Evolutionary conservation across 768 basidiomycete species (phyloP), one percentile per base, ranked within the genome.

Genomic region (Cantharellus anzutake): DNA sequence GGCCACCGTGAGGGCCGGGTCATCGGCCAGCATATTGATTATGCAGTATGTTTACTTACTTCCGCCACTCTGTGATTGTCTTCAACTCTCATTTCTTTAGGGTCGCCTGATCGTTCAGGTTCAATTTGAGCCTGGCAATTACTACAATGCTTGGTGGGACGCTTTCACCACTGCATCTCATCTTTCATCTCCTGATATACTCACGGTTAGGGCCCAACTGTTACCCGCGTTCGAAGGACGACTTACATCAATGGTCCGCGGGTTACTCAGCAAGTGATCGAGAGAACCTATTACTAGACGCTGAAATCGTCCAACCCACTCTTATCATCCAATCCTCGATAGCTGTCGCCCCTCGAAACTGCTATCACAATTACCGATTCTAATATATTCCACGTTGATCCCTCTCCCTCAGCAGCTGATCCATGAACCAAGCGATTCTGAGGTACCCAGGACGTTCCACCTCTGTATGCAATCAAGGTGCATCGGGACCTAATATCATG

Each of bases 71-170:
- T 20, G 35, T n/a, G 56, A 4, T 48, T 52, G 34, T 29, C 20
- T 29, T 29, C 20, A 29, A 29, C 20, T 29, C 42, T 50, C 40
- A 29, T n/a, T 52, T 11, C 34, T 57, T 4, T 63, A 90, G 87
- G 87, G 86, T 58, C 82, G 86, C 60, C 84, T 86, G 72, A 76
- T 89, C 64, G 72, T 91, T 62, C 84, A 88, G 67, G 83, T 91
- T 39, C 86, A 85, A 67, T 78, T 91, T 60, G 85, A 88, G 60
- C 71, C 76, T 14, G 73, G 75, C 38, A 80, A 84, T 59, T 66
- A 86, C 59, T 84, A 82, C 76, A 72, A 82, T 59, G 81, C 83
- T 51, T 84, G 80, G 81, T 82, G 63, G 61, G 70, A 67, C 39
- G 51, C 52, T 38, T 42, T 5, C 39, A 3, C 35, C 50, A 42